Base-by-base conservation (phyloP, 306 rosid genomes). In the Quercus cerris region DNA sequence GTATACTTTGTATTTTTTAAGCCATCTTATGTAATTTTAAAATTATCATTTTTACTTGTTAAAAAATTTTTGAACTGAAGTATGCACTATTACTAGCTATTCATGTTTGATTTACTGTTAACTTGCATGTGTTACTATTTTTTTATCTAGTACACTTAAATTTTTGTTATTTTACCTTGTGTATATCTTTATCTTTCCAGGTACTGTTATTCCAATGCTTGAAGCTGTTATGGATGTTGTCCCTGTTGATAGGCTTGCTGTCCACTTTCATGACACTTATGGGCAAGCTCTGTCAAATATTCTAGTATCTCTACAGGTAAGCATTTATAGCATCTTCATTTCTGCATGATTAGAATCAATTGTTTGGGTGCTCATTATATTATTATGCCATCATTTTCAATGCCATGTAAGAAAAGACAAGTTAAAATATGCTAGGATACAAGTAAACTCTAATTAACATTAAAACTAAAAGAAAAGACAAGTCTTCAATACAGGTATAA, bases 191-290 rank as follows among this genome's bases (percentile, higher is more conserved):
- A 5, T 81, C 12, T 75, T 76, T 66, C 33, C 77, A 92, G 99
- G 97, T 56, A 84, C 85, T 23, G 91, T 94, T 58, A 79, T 91
- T 87, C 90, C 95, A 51, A 92, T 94, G 98, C 97, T 94, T 78
- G 91, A 92, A 85, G 94, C 93, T 25, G 98, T 94, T 72, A 84
- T 78, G 81, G 87, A 88, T 22, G 93, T 86, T 73, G 90, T 90
- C 74, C 97, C 94, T 0, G 76, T 72, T 68, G 91, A 92, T 55
- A 91, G 79, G 69, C 88, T 94, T 77, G 95, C 95, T 64, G 99
- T 94, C 81, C 99, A 92, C 82, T 94, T 91, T 80, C 99, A 94
- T 33, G 99, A 94, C 81, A 94, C 97, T 44, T 94, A 94, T n/a
- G 99, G 99, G 54, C 99, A 94, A 85, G 99, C 99, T 23, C 92